phyloP scores from a whole-genome alignment of 805 yeast genomes.

The Candida berthetii region DNA sequence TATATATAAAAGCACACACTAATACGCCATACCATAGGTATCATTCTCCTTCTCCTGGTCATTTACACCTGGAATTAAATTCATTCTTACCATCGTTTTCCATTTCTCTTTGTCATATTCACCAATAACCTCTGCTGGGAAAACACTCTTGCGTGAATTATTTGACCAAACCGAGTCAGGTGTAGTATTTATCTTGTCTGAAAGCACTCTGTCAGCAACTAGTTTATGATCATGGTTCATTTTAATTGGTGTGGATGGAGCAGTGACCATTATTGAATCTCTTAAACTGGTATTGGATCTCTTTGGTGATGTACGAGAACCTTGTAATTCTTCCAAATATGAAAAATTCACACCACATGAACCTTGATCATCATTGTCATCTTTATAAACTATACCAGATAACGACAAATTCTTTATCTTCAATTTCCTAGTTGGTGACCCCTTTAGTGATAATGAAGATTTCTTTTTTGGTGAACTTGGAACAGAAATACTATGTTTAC shows the following conservation, averaged over 20 bases:
- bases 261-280: background rate
- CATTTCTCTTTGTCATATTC: slow-evolving; percentile 64
- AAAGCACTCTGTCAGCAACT: slow-evolving; percentile 1
- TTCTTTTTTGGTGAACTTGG: slow-evolving; percentile 15
- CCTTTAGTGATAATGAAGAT: slow-evolving; percentile 5
- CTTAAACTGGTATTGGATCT: slow-evolving; percentile 1
- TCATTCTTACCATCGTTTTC: slow-evolving; percentile 42
- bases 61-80: slow-evolving; percentile 13
- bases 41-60: no score
- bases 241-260: slow-evolving; percentile 7
- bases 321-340: slow-evolving; percentile 20
- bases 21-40: no score
- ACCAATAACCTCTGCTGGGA: slow-evolving; percentile 55
- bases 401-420: slow-evolving; percentile 18
- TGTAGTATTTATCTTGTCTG: slow-evolving; percentile 22
- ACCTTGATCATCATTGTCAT: slow-evolving; percentile 6
- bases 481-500: slow-evolving; percentile 8
- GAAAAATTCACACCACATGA: slow-evolving; percentile 10
- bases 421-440: slow-evolving; percentile 9
- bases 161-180: slow-evolving; percentile 33
- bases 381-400: slow-evolving; percentile 18
- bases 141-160: slow-evolving; percentile 28
- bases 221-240: background rate
- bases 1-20: no score
- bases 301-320: slow-evolving; percentile 10